Conservation (phyloP, 1,284 basidiomycete species). For the Moesziomyces antarcticus region DNA sequence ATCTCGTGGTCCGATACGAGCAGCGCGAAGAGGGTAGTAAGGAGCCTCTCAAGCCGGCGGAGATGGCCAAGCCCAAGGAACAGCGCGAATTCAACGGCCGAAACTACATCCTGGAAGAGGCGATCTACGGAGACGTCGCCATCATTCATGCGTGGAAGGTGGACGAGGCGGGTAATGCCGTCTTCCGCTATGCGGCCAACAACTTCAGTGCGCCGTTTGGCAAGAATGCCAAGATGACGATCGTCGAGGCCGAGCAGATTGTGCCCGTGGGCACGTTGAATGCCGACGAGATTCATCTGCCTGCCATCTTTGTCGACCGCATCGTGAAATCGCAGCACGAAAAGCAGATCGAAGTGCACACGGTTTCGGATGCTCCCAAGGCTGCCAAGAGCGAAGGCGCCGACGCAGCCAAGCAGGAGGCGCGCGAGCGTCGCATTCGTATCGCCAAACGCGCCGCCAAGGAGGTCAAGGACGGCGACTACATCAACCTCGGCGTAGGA, state of each 20-base stretch:
- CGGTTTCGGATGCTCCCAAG: constrained; percentile 48
- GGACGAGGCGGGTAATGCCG: constrained; percentile 75
- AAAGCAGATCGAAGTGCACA: constrained; percentile 61
- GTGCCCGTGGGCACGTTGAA: constrained; percentile 57
- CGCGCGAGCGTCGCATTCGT: constrained; percentile 31
- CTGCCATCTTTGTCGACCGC: constrained; percentile 61
- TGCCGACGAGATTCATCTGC: constrained; percentile 60
- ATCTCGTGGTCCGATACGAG: constrained; percentile 68
- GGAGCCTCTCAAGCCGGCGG: constrained; percentile 56
- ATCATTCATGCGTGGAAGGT: constrained; percentile 95
- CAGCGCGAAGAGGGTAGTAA: constrained; percentile 33
- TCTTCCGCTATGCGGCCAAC: constrained; percentile 67
- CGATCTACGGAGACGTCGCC: constrained; percentile 86
- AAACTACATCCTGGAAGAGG: constrained; percentile 86
- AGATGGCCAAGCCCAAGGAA: constrained; percentile 74
- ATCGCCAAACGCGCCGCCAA: constrained; percentile 60
- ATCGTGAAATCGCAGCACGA: constrained; percentile 54
- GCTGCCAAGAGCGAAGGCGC: constrained; percentile 3
- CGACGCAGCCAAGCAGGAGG: constrained; percentile 43
- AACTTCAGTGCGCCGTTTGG: constrained; percentile 64
- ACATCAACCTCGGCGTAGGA: constrained; percentile 65
- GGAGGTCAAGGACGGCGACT: constrained; percentile 63
- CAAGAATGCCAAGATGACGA: constrained; percentile 63
- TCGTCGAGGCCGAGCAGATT: constrained; percentile 65
- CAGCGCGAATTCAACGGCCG: constrained; percentile 82